Percentiles rank a stretch among this genome's conserved stretches.
These are phyloP conservation scores for Penicillium soppii DNA, from an alignment of 495 filamentous ascomycete genomes.

Conservation along the genomic window DNA sequence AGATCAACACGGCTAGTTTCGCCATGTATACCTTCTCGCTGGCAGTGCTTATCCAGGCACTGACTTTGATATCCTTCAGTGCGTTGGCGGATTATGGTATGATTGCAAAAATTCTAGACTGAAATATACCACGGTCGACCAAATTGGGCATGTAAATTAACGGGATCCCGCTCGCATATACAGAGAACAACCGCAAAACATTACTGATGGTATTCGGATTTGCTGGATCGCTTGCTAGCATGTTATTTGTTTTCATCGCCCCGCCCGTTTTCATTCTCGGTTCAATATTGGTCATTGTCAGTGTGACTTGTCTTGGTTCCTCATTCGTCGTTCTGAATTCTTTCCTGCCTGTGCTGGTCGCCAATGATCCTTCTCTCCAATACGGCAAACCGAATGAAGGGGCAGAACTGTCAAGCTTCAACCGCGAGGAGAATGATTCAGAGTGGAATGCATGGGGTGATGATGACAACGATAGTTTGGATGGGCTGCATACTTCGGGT, in stretches of 20 bases:
- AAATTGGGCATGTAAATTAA: constrained; percentile 1
- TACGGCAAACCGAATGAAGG: constrained; percentile 17
- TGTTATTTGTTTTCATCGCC: constrained; percentile 78
- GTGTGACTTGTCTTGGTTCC: constrained; percentile 67
- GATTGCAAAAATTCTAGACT: constrained; percentile 7
- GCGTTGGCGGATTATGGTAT: constrained; percentile 54
- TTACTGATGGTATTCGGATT: constrained; percentile 77
- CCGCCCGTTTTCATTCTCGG: constrained; percentile 71
- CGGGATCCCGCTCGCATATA: background rate
- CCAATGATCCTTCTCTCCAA: constrained; percentile 43
- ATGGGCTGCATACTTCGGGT: constrained; percentile 26
- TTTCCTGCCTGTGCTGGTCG: constrained; percentile 50
- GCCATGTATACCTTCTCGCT: constrained; percentile 56
- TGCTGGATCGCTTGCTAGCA: constrained; percentile 72
- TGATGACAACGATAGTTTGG: constrained; percentile 23
- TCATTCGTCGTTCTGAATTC: constrained; percentile 55
- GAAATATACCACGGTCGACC: background rate
- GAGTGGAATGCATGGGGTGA: constrained; percentile 39
- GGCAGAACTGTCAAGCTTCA: constrained; percentile 27
- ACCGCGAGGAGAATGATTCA: constrained; percentile 12
- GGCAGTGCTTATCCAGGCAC: constrained; percentile 52
- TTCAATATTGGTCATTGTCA: constrained; percentile 73
- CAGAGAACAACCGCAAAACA: constrained; percentile 59
- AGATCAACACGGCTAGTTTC: constrained; percentile 53
- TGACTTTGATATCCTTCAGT: constrained; percentile 53